Base-by-base conservation (phyloP, 1,139 yeast species). In the Yamadazyma friedrichii region DNA sequence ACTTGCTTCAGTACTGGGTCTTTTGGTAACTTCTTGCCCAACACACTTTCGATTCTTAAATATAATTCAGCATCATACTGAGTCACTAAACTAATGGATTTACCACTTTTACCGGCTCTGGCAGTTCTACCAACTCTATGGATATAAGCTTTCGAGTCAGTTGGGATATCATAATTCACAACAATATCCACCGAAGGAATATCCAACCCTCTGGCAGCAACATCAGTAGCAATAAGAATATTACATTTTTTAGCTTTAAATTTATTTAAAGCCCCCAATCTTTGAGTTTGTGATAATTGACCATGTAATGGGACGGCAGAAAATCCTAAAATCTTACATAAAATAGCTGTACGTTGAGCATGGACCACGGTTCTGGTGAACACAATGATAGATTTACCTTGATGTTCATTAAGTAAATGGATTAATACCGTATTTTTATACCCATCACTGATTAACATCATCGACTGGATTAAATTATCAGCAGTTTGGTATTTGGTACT, bases 61-160 rank as follows among this genome's bases (percentile, higher is more conserved):
- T 87, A 87, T 56, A 89, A 68, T 62, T 89, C 97, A 48, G 93
- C 73, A 61, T 93, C 98, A 59, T 93, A 94, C 62, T 93, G 99
- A 1, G 97, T 89, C 22, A 93, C 95, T 43, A 93, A 71, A 5
- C 97, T 87, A 29, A 93, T 76, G 2, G 97, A 88, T 60, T 86
- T 88, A 40, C 99, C 99, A 0, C 95, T 80, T 50, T 95, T 77
- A 8, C 99, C 98, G 0, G 98, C 98, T 64, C 98, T 84, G 1
- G 98, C 98, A 22, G 98, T 93, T 71, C 98, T 83, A 27, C 98
- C 98, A 15, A 93, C 98, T 58, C 98, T 77, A 62, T 93, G 98
- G 51, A 94, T 91, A 55, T 94, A 93, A 1, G 97, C 95, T 58
- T 94, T 94, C n/a, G 98, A 89, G 57, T 94, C 98, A 9, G 95